Conservation (phyloP, 2,329 filamentous ascomycete species). For the Colletotrichum sublineola region DNA sequence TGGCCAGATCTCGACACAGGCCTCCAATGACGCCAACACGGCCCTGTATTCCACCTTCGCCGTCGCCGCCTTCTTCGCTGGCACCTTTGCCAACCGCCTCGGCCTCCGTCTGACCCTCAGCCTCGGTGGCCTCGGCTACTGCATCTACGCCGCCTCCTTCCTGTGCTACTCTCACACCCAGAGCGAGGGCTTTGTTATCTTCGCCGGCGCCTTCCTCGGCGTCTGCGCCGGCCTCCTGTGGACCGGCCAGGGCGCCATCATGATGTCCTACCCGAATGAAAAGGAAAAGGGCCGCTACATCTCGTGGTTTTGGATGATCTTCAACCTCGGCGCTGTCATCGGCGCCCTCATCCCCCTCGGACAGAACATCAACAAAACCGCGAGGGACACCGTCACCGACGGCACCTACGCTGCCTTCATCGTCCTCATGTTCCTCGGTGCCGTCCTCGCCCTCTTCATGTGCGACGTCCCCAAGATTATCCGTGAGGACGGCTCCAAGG, state of each 20-base stretch:
- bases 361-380: slow-evolving; percentile 74
- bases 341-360: slow-evolving; percentile 82
- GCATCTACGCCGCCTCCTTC: slow-evolving; percentile 79
- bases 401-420: slow-evolving; percentile 93
- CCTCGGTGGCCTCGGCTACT: slow-evolving; percentile 83
- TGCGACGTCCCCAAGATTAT: slow-evolving; percentile 79
- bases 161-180: slow-evolving; percentile 77
- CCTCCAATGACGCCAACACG: slow-evolving; percentile 74
- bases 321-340: slow-evolving; percentile 92
- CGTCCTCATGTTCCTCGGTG: slow-evolving; percentile 82
- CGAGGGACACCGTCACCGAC: slow-evolving; percentile 68
- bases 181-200: slow-evolving; percentile 79
- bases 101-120: slow-evolving; percentile 77
- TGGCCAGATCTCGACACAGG: slow-evolving; percentile 68
- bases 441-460: slow-evolving; percentile 76
- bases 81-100: slow-evolving; percentile 82
- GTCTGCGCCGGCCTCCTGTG: slow-evolving; percentile 84
- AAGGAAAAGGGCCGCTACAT: slow-evolving; percentile 88
- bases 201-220: slow-evolving; percentile 82
- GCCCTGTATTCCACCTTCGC: slow-evolving; percentile 81
- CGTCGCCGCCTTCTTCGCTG: slow-evolving; percentile 77
- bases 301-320: slow-evolving; percentile 94
- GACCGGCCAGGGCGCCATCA: slow-evolving; percentile 86
- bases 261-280: slow-evolving; percentile 91
- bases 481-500: slow-evolving; percentile 81